Conservation (phyloP, 345 rosid genomes). For the Erucastrum elatum region DNA sequence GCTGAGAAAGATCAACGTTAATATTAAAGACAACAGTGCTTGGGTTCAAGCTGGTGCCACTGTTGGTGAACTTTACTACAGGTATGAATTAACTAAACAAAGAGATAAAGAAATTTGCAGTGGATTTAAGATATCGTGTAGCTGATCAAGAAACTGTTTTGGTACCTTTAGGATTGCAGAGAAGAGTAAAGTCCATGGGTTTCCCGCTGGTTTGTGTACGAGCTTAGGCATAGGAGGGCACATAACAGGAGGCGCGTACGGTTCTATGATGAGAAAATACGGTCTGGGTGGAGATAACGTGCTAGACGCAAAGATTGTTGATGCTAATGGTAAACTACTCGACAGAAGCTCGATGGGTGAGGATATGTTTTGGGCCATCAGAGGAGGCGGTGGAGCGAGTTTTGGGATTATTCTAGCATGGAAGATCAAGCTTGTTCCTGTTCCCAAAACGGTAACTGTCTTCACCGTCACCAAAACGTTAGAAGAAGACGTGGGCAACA, state of each 20-base stretch:
- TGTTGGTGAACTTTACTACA: conserved; percentile 47
- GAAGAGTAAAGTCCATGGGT: conserved; percentile 55
- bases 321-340: conserved; percentile 41
- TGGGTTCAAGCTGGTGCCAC: conserved; percentile 76
- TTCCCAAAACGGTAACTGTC: not conserved
- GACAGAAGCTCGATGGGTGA: not conserved
- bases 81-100: not conserved
- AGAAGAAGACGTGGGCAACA: conserved; percentile 32
- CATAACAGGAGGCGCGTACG: conserved; percentile 62
- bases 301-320: conserved; percentile 57
- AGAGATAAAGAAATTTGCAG: too few relatives aligned
- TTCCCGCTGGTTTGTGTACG: conserved; percentile 58
- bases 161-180: conserved; percentile 42
- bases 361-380: not conserved
- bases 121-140: not conserved
- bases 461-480: not conserved
- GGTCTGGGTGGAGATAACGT: conserved; percentile 73
- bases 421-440: not conserved
- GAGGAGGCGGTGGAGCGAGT: not conserved
- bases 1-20: conserved; percentile 47
- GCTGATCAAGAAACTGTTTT: not conserved
- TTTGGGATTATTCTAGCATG: not conserved
- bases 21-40: conserved; percentile 44
- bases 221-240: conserved; percentile 64
- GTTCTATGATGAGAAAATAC: conserved; percentile 63